Evolutionary conservation across 768 basidiomycete species (phyloP).

Genomic region (Kwoniella dendrophila): DNA sequence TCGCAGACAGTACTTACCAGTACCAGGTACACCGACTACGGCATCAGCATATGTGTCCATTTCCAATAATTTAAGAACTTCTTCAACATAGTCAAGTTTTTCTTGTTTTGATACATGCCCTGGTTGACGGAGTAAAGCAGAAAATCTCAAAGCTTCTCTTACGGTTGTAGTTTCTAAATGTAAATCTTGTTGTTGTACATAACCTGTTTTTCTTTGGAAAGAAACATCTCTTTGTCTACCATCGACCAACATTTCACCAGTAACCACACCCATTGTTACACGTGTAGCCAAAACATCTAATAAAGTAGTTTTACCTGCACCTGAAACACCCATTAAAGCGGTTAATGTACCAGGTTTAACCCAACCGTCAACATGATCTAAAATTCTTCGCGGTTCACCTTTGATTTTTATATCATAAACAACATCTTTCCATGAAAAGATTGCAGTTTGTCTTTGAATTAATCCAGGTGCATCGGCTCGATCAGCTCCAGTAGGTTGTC

Average conservation of each 20-base stretch:
- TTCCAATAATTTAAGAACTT: slow-evolving; percentile 58
- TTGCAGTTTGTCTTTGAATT: slow-evolving; percentile 54
- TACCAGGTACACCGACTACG: slow-evolving; percentile 55
- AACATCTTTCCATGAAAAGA: slow-evolving; percentile 56
- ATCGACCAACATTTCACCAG: slow-evolving; percentile 59
- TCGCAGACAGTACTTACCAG: slow-evolving; percentile 44
- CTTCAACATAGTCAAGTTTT: slow-evolving; percentile 58
- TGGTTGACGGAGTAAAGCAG: slow-evolving; percentile 58
- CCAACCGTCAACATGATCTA: slow-evolving; percentile 55
- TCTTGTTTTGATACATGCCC: slow-evolving; percentile 51
- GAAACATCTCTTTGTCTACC: slow-evolving; percentile 56
- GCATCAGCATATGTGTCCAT: slow-evolving; percentile 55
- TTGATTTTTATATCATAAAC: slow-evolving; percentile 57
- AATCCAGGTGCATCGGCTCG: slow-evolving; percentile 19
- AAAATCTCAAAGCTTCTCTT: slow-evolving; percentile 58
- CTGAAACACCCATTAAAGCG: slow-evolving; percentile 60
- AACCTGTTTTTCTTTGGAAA: slow-evolving; percentile 60
- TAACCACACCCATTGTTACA: slow-evolving; percentile 58
- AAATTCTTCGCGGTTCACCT: slow-evolving; percentile 58
- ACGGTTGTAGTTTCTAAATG: slow-evolving; percentile 58
- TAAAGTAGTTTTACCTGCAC: slow-evolving; percentile 58
- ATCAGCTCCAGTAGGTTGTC: slow-evolving; percentile 9
- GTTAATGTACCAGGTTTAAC: slow-evolving; percentile 51
- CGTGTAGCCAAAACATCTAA: slow-evolving; percentile 54
- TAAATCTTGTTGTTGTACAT: slow-evolving; percentile 58